Evolutionary conservation across 2,329 filamentous ascomycete genomes (phyloP).

Genomic region (Ascochyta pisi): DNA sequence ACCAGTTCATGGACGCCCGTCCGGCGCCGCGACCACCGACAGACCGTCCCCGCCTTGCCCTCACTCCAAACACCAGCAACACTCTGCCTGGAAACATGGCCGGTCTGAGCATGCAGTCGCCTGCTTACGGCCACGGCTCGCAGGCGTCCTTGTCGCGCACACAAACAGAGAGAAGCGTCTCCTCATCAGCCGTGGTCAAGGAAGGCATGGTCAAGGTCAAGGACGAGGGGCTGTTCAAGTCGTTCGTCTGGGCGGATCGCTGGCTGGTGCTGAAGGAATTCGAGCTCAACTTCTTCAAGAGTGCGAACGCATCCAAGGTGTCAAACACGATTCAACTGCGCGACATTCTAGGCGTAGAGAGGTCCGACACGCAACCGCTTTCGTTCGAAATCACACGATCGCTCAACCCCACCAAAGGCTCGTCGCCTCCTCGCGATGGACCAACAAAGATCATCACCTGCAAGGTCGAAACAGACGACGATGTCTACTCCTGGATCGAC

Average conservation of each 20-base stretch:
- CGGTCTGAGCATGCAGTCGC: slow-evolving; percentile 75
- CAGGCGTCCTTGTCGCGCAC: slow-evolving; percentile 50
- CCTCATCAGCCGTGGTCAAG: slow-evolving; percentile 51
- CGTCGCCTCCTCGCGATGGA: slow-evolving; percentile 79
- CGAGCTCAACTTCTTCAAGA: slow-evolving; percentile 93
- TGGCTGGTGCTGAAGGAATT: slow-evolving; percentile 92
- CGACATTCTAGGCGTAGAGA: slow-evolving; percentile 87
- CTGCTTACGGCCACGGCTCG: slow-evolving; percentile 51
- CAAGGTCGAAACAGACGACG: slow-evolving; percentile 92
- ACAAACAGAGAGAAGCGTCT: slow-evolving; percentile 51
- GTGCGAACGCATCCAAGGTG: slow-evolving; percentile 79
- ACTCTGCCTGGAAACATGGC: slow-evolving; percentile 76
- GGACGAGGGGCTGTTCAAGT: slow-evolving; percentile 84
- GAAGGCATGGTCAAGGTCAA: slow-evolving; percentile 85
- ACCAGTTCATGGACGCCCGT: slow-evolving; percentile 93
- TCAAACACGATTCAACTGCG: slow-evolving; percentile 84
- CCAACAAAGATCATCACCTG: slow-evolving; percentile 85
- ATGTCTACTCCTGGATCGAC: slow-evolving; percentile 99
- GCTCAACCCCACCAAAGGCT: slow-evolving; percentile 62
- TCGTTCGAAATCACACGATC: slow-evolving; percentile 91
- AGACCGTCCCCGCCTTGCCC: slow-evolving; percentile 79
- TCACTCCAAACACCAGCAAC: slow-evolving; percentile 75
- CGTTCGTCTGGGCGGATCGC: slow-evolving; percentile 86
- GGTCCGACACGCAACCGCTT: slow-evolving; percentile 88
- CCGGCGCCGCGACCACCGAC: slow-evolving; percentile 89